Percentiles rank a stretch among this genome's conserved stretches.
Conservation (phyloP, 1,139 yeast species). For the Blastobotrys capitulatus region DNA sequence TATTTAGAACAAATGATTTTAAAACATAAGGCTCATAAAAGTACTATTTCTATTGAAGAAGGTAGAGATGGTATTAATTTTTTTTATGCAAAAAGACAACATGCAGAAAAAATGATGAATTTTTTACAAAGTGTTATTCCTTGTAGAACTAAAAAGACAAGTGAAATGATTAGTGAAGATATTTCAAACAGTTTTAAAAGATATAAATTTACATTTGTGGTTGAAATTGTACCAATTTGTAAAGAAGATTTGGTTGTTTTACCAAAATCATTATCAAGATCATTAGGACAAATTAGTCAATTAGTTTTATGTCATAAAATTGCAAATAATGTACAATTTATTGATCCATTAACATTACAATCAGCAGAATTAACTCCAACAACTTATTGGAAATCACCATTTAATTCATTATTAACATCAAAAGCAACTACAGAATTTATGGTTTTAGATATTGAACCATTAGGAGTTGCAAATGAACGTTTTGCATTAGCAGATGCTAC, state of each 20-base stretch:
- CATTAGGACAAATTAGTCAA: constrained; percentile 62
- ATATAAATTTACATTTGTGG: constrained; percentile 86
- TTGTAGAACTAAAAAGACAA: constrained; percentile 70
- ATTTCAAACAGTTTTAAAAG: constrained; percentile 83
- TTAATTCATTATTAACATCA: constrained; percentile 68
- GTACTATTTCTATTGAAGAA: constrained; percentile 89
- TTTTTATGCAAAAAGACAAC: constrained; percentile 80
- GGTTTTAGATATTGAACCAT: constrained; percentile 90
- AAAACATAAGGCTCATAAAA: constrained; percentile 88
- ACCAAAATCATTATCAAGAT: constrained; percentile 79
- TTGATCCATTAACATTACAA: constrained; percentile 76
- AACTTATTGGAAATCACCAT: constrained; percentile 79
- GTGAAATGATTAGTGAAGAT: constrained; percentile 86
- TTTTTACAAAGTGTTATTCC: constrained; percentile 84
- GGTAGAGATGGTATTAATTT: constrained; percentile 93
- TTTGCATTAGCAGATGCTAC: constrained; percentile 85
- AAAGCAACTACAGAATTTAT: constrained; percentile 79
- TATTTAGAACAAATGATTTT: constrained; percentile 92
- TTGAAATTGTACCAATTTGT: constrained; percentile 94
- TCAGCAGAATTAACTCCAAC: constrained; percentile 67
- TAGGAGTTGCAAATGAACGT: constrained; percentile 73
- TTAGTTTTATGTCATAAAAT: constrained; percentile 71
- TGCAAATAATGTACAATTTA: constrained; percentile 74
- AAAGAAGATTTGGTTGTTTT: constrained; percentile 92
- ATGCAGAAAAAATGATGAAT: constrained; percentile 91